Evolutionary conservation across 257 asterid species (phyloP), one percentile per base, ranked within the genome.

Genomic region (Buddleja alternifolia): DNA sequence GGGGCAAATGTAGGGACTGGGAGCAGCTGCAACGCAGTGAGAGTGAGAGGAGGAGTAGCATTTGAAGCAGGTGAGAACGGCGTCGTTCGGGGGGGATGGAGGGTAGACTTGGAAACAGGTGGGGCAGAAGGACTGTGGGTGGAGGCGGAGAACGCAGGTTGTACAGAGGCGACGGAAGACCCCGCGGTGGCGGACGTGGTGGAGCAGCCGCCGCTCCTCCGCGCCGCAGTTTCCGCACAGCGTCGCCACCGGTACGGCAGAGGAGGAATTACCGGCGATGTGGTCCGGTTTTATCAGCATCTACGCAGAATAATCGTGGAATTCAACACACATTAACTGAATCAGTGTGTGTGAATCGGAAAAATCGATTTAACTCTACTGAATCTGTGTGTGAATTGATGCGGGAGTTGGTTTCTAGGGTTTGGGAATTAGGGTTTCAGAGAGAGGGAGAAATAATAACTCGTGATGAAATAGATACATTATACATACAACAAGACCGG

Each of bases 41-140:
- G 80, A 12, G 66, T 93, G 99, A 3, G 96, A 75, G 17, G 66
- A 23, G 19, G 99, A 93, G 77, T 83, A 79, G 76, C 99, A 93
- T 44, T 82, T 83, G 72, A 14, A 44, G 81, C 99, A 93, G 36
- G 71, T 67, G 61, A 86, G 70, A 6, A 67, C 80, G 65, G 82
- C 70, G 71, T 82, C 87, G 81, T 69, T 75, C 0, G 86, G 66
- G 6, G 81, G 78, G 10, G 77, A 11, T 4, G 87, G 82, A n/a
- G 89, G 89, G 79, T 86, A 86, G 32, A 90, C 90, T 16, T 78
- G 74, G 73, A 85, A 93, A 72, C 98, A 93, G 55, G 86, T 77
- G 9, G 98, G 97, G 83, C 97, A 90, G 81, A 90, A 90, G 10
- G 84, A 77, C 34, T 90, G 95, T 4, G 96, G 82, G 63, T 90